Base-by-base conservation (phyloP, 2,329 filamentous ascomycete genomes). In the Knufia petricola region DNA sequence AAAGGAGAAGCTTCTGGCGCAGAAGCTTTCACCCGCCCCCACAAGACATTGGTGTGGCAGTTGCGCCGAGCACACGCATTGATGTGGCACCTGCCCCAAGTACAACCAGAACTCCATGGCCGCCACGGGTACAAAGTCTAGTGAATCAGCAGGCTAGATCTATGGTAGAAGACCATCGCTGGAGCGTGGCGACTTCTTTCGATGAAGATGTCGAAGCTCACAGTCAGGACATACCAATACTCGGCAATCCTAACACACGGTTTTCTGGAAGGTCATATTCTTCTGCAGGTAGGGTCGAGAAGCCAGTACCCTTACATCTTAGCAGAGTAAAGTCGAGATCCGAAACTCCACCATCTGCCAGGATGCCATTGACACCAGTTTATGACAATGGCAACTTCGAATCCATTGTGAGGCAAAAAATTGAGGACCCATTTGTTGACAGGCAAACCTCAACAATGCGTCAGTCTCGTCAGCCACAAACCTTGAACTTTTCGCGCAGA, bases 51-150 rank as follows among this genome's bases (percentile, higher is more conserved):
- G 60, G 61, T 3, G 59, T 64, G 23, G 62, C 64, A 2, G 55
- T 63, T 8, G 61, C 60, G 24, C 61, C 54, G 49, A 61, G 21
- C 58, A 61, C 58, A 26, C 52, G 49, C 10, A 3, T 64, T 60
- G 1, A 51, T 64, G n/a, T 64, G 66, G 17, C 62, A 63, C 37
- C 55, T 69, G 12, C 55, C 68, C 4, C 66, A 66, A 2, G 61
- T 65, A 37, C 61, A n/a, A 49, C 53, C 37, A 60, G 61, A 51
- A 59, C 58, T 15, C 50, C 68, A 15, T 66, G 63, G 50, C 68
- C 69, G 21, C 61, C 64, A 21, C 67, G 65, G 17, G 55, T 69
- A n/a, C 30, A 51, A 19, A 13, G 53, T n/a, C 42, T 52, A 42
- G 41, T 20, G 40, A 31, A 20, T 4, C 12, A 54, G 51, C 20